Percentiles rank a stretch among this genome's conserved stretches.
phyloP scores from a whole-genome alignment of 2,329 filamentous ascomycete species.

The Diaporthe vaccinii region DNA sequence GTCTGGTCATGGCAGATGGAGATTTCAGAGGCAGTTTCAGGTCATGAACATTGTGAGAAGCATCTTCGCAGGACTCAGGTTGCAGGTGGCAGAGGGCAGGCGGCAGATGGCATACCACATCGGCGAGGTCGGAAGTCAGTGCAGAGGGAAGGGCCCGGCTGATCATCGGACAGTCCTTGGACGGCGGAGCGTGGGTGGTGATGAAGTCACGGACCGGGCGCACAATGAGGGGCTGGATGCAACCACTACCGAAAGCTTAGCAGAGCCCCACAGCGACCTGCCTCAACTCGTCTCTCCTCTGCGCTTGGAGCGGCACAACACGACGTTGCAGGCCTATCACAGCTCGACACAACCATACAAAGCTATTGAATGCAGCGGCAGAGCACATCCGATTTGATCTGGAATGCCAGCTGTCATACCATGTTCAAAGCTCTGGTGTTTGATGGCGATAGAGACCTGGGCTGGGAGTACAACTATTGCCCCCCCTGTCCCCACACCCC shows the following conservation, averaged over 20 bases:
- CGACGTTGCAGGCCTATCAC: neutral
- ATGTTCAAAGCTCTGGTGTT: too few relatives aligned
- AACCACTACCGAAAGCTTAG: constrained; percentile 33
- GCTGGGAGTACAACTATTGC: neutral
- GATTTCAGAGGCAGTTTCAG: constrained; percentile 18
- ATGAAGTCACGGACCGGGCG: constrained; percentile 30
- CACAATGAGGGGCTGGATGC: constrained; percentile 26
- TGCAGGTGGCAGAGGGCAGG: neutral
- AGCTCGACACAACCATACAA: neutral
- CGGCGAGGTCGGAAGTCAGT: constrained; percentile 23
- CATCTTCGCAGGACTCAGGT: neutral
- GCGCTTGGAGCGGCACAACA: neutral
- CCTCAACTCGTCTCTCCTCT: neutral
- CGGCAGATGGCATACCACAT: neutral
- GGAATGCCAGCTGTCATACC: neutral
- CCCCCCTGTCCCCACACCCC: neutral
- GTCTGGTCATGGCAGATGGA: constrained; percentile 11
- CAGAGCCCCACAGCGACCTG: constrained; percentile 13
- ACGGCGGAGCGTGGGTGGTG: constrained; percentile 21
- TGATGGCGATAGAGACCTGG: neutral
- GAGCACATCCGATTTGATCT: neutral
- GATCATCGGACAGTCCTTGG: constrained; percentile 4
- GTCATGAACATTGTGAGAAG: neutral
- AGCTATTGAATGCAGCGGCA: neutral
- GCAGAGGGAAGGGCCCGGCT: neutral